Evolutionary conservation across 106 monocot species (phyloP).

Genomic region (Triglochin maritima): DNA sequence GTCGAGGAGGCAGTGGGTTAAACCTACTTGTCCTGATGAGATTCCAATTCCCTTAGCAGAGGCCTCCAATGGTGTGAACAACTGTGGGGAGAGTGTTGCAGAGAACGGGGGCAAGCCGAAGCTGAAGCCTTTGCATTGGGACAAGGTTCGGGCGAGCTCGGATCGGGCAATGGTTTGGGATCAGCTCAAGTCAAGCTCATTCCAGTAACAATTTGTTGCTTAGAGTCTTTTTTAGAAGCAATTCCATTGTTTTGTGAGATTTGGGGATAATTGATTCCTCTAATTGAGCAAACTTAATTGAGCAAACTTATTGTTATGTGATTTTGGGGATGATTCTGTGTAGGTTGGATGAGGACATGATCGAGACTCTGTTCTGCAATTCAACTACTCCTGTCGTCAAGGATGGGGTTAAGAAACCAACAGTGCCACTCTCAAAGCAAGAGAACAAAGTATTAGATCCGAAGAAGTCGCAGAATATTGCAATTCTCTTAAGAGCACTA

Average conservation of each 20-base stretch:
- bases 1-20: slow-evolving; percentile 20
- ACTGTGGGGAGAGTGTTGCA: neutral
- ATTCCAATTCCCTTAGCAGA: slow-evolving; percentile 2
- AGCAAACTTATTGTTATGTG: too few species aligned
- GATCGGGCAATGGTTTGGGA: slow-evolving; percentile 43
- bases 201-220: slow-evolving; percentile 21
- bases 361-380: slow-evolving; percentile 38
- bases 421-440: slow-evolving; percentile 25
- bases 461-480: slow-evolving; percentile 79
- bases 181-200: slow-evolving; percentile 33
- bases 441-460: slow-evolving; percentile 62
- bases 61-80: neutral
- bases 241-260: neutral
- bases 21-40: slow-evolving; percentile 13
- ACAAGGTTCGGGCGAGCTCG: slow-evolving; percentile 28
- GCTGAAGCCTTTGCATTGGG: slow-evolving; percentile 38
- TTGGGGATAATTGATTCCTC: neutral
- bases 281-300: too few species aligned
- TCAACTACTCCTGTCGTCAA: slow-evolving; percentile 14
- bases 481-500: slow-evolving; percentile 55
- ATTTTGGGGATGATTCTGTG: neutral
- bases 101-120: slow-evolving; percentile 13
- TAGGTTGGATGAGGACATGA: slow-evolving; percentile 43
- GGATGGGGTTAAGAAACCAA: slow-evolving; percentile 10
- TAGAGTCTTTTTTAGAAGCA: neutral